phyloP scores from a whole-genome alignment of 306 rosid genomes.

The Trichosanthes cucumerina region DNA sequence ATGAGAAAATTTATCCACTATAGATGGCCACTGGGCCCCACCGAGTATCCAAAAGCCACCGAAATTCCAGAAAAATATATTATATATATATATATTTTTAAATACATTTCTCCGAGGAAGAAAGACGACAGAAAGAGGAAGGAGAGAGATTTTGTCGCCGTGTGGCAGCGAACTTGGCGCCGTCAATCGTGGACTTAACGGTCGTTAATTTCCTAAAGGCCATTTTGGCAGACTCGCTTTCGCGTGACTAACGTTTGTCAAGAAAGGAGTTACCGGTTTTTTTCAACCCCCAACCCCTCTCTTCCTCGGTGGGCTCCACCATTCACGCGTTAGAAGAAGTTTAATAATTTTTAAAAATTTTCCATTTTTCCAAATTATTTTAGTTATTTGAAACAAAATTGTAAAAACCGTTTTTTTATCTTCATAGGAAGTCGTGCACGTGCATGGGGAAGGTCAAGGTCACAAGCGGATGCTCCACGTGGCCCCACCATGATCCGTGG shows the following conservation, averaged over 20 bases:
- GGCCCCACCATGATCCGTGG: not conserved
- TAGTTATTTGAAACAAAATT: not conserved
- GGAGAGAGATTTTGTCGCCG: not conserved
- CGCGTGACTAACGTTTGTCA: slow-evolving; percentile 19
- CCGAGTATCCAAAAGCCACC: slow-evolving; percentile 3
- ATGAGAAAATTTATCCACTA: not conserved
- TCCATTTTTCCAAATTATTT: not conserved
- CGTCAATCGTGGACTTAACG: slow-evolving; percentile 30
- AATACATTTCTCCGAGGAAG: not conserved
- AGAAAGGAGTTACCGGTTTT: slow-evolving; percentile 15
- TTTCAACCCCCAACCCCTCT: not conserved
- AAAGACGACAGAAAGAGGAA: not conserved
- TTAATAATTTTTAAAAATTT: not conserved
- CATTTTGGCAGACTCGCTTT: slow-evolving; percentile 1
- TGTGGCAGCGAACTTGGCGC: slow-evolving; percentile 15
- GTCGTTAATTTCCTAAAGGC: not conserved
- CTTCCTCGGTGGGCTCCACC: slow-evolving; percentile 7
- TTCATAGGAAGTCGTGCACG: slow-evolving; percentile 6
- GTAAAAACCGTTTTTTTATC: not conserved
- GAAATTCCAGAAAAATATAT: not conserved
- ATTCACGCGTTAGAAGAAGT: slow-evolving; percentile 14
- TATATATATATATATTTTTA: not conserved
- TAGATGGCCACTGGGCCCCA: not conserved
- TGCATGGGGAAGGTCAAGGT: slow-evolving; percentile 2
- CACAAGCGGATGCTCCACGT: not conserved